These are phyloP conservation scores for Xerophyta viscosa DNA, from an alignment of 106 monocot species.

Conservation along the genomic window DNA sequence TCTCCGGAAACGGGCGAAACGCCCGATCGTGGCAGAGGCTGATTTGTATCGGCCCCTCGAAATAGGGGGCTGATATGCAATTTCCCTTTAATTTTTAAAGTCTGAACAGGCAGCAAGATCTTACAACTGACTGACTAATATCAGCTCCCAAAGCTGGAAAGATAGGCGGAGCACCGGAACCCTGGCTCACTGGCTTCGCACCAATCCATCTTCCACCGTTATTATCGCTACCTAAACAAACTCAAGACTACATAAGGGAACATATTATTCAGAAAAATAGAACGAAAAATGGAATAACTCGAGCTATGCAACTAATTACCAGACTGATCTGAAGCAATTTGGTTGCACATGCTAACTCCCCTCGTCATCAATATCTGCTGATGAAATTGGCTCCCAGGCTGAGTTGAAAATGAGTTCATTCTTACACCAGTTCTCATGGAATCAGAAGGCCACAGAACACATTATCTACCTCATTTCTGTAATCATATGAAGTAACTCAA, in stretches of 20 bases:
- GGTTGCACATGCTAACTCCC: neutral
- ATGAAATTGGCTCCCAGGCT: neutral
- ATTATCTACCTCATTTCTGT: neutral
- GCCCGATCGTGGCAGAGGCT: too few relatives aligned
- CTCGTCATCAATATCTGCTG: neutral
- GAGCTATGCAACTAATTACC: neutral
- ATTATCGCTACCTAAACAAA: constrained; percentile 20
- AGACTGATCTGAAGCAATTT: neutral
- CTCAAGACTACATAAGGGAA: neutral
- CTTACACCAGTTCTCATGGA: neutral
- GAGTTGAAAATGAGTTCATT: neutral
- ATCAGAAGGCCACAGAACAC: neutral
- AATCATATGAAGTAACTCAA: neutral
- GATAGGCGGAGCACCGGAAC: constrained; percentile 11
- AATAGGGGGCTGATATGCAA: too few relatives aligned
- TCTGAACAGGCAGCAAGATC: constrained; percentile 2
- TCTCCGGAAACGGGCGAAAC: too few relatives aligned
- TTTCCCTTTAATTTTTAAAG: too few relatives aligned
- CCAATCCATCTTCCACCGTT: constrained; percentile 10
- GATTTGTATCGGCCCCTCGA: too few relatives aligned
- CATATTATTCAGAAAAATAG: neutral
- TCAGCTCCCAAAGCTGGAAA: constrained; percentile 18
- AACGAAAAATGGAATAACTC: neutral
- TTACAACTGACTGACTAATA: constrained; percentile 37
- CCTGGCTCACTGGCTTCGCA: constrained; percentile 5